These are phyloP conservation scores for Phytopythium kandeliae DNA, from an alignment of 352 stramenopile genomes.

Conservation along the genomic window DNA sequence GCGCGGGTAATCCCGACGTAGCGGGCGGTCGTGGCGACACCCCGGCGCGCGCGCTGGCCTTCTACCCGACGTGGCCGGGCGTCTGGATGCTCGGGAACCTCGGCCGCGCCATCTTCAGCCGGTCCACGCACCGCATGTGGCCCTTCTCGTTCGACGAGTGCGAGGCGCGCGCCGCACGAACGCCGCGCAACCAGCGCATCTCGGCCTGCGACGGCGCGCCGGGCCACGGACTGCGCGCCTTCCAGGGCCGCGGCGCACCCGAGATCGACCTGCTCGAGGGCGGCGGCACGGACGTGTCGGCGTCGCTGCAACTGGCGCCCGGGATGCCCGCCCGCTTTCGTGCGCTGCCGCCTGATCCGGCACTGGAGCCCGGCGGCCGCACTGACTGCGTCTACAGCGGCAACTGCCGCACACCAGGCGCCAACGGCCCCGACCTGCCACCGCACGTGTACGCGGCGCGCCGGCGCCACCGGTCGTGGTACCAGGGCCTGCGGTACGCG, in stretches of 20 bases:
- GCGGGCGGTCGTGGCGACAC: neutral
- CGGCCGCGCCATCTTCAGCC: constrained; percentile 89
- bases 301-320: constrained; percentile 54
- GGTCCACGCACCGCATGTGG: constrained; percentile 90
- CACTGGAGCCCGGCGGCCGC: constrained; percentile 10
- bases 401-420: constrained; percentile 32
- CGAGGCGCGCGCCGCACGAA: constrained; percentile 24
- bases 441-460: constrained; percentile 28
- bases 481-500: constrained; percentile 53
- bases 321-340: constrained; percentile 49
- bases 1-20: constrained; percentile 36
- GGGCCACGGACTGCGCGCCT: constrained; percentile 85
- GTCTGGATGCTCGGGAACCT: constrained; percentile 95
- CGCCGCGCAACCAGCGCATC: constrained; percentile 39
- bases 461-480: constrained; percentile 51
- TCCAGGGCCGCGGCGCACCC: constrained; percentile 81
- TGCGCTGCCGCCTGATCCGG: constrained; percentile 18
- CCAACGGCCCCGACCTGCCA: constrained; percentile 43
- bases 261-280: constrained; percentile 95
- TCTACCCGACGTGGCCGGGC: constrained; percentile 83
- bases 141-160: constrained; percentile 92
- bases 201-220: constrained; percentile 84
- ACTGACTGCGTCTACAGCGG: constrained; percentile 43
- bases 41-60: constrained; percentile 21
- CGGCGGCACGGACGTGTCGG: constrained; percentile 68